Percentiles rank a stretch among this genome's conserved stretches.
phyloP scores from a whole-genome alignment of 257 asterid species.

The Mentha longifolia region DNA sequence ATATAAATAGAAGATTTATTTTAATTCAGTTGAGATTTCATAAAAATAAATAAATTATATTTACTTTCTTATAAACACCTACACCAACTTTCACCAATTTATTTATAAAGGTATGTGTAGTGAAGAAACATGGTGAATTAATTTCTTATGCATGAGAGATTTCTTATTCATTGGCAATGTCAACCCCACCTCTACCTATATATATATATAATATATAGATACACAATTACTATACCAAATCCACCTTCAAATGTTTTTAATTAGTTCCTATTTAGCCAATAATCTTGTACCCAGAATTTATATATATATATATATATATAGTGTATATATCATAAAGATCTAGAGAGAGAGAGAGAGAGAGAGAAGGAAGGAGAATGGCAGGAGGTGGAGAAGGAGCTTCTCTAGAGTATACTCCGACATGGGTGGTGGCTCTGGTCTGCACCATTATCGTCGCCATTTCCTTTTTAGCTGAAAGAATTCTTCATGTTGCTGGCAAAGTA shows the following conservation, averaged over 20 bases:
- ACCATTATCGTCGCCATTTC: constrained; percentile 65
- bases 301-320: too few relatives aligned
- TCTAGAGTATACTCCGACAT: constrained; percentile 72
- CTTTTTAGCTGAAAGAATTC: constrained; percentile 51
- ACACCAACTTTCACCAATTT: not conserved
- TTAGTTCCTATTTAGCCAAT: constrained; percentile 24
- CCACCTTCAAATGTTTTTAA: not conserved
- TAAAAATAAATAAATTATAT: too few relatives aligned
- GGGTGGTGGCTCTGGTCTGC: constrained; percentile 75
- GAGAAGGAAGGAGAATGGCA: constrained; percentile 41
- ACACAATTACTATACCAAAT: too few relatives aligned
- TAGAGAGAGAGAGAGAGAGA: constrained; percentile 23
- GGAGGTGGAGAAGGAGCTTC: constrained; percentile 50
- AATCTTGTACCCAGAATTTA: not conserved
- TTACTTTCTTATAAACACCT: too few relatives aligned
- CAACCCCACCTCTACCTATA: not conserved
- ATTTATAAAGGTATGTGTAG: not conserved
- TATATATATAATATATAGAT: not conserved
- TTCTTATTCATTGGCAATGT: too few relatives aligned
- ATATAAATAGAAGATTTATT: too few relatives aligned
- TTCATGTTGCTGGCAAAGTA: constrained; percentile 69
- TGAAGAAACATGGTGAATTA: too few relatives aligned
- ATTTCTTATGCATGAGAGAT: too few relatives aligned
- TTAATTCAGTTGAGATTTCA: too few relatives aligned
- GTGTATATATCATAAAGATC: too few relatives aligned